Conservation (phyloP, 2,329 filamentous ascomycete species). For the Beauveria australis region DNA sequence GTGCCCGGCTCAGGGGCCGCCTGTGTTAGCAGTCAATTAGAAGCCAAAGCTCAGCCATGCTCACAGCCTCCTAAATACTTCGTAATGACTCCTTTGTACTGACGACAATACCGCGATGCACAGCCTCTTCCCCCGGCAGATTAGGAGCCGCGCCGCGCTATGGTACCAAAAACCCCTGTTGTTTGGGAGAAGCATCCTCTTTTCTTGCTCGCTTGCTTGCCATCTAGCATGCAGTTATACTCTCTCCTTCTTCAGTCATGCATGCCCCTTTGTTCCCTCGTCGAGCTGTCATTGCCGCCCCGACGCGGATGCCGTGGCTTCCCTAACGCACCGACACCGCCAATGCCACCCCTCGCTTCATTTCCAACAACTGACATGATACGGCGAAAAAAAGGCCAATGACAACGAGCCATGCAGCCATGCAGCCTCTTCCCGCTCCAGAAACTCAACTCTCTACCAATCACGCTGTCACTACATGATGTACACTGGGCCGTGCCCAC, state of each 20-base stretch:
- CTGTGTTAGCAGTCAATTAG: not conserved
- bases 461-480: not conserved
- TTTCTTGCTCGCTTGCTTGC: not conserved
- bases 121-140: not conserved
- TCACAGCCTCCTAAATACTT: not conserved
- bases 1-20: conserved; percentile 1
- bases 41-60: not conserved
- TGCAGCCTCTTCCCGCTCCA: not conserved
- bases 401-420: not conserved
- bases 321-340: not conserved
- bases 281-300: not conserved
- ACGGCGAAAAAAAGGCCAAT: not conserved
- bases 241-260: not conserved
- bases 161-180: not conserved
- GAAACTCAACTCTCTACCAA: not conserved
- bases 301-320: not conserved
- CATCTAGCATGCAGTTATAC: not conserved
- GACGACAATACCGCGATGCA: not conserved
- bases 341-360: not conserved
- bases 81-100: no score
- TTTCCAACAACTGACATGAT: not conserved
- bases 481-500: not conserved
- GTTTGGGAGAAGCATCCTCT: not conserved
- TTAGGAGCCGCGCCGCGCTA: not conserved
- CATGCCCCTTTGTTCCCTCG: not conserved